Base-by-base conservation (phyloP, 2,329 filamentous ascomycete genomes). In the Claviceps capensis region DNA sequence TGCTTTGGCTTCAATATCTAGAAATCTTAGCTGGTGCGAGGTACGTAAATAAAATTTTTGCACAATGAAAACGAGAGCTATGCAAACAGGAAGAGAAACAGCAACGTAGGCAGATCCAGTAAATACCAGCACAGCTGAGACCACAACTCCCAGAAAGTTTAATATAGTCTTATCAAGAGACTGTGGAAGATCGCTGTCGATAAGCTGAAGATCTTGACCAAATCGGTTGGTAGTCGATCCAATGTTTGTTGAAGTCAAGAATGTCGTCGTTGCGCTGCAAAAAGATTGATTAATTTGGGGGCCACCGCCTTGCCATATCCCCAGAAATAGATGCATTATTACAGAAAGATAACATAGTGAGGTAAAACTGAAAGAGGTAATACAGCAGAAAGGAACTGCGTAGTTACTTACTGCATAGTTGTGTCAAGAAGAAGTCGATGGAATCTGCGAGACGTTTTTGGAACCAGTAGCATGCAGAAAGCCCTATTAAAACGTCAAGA, bases 1-100 rank as follows among this genome's bases (percentile, higher is more conserved):
- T 0, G 75, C 68, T 45, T 73, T 73, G 1, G 75, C 69, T 56
- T 81, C 75, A 1, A 81, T 65, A 47, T 80, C 77, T 17, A 81
- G 61, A n/a, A 74, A 67, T 38, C 76, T 72, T 3, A 81, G 63
- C 56, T 79, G 78, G 0, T 77, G 69, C 0, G 76, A 79, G 0
- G 77, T 79, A 4, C 72, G 68, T 1, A 81, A 66, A 34, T 60
- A 60, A 36, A 54, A 57, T 5, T 55, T 56, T 17, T 63, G 61
- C 7, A 63, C 22, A 3, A 60, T n/a, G 30, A 55, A 60, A 5
- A 66, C 49, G 1, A 57, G 50, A 4, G 57, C 8, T 2, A 62
- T 19, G 2, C 53, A 54, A 4, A 72, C 52, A 0, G 77, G 77
- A n/a, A 79, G 65, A 0, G 67, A 68, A 1, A 73, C 61, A 0